phyloP scores from a whole-genome alignment of 305 asterid genomes.

The Fraxinus xanthoxyloides region DNA sequence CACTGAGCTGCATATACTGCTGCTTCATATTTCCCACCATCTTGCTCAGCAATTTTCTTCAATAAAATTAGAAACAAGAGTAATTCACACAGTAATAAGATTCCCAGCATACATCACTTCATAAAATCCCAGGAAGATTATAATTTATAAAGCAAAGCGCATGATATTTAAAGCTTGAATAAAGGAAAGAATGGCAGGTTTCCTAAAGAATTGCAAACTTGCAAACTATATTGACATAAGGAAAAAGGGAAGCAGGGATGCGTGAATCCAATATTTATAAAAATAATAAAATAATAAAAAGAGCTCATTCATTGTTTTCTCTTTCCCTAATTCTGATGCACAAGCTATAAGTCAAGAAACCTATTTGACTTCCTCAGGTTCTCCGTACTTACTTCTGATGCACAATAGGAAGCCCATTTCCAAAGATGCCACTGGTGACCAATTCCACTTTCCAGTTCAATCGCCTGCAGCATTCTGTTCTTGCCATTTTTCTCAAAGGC shows the following conservation, averaged over 20 bases:
- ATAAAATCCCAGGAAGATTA: conserved; percentile 13
- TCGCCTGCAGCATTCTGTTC: conserved; percentile 79
- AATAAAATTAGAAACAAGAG: conserved; percentile 33
- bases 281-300: conserved; percentile 16
- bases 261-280: neutral
- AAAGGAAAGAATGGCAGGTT: conserved; percentile 18
- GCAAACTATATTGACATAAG: conserved; percentile 11
- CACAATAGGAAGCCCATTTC: conserved; percentile 98
- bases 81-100: conserved; percentile 7
- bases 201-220: conserved; percentile 14
- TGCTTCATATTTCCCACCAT: conserved; percentile 83
- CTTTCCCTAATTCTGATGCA: conserved; percentile 6
- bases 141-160: conserved; percentile 11
- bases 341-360: conserved; percentile 18
- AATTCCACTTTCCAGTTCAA: conserved; percentile 89
- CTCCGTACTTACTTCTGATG: conserved; percentile 79
- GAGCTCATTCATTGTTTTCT: conserved; percentile 7
- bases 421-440: conserved; percentile 92
- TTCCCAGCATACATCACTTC: conserved; percentile 14
- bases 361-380: conserved; percentile 8
- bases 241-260: neutral
- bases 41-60: conserved; percentile 95
- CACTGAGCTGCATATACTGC: conserved; percentile 92
- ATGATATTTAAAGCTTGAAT: conserved; percentile 2
- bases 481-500: conserved; percentile 77